These are phyloP conservation scores for Selaginella moellendorffii DNA, from an alignment of 75 land plant species.

Conservation along the genomic window DNA sequence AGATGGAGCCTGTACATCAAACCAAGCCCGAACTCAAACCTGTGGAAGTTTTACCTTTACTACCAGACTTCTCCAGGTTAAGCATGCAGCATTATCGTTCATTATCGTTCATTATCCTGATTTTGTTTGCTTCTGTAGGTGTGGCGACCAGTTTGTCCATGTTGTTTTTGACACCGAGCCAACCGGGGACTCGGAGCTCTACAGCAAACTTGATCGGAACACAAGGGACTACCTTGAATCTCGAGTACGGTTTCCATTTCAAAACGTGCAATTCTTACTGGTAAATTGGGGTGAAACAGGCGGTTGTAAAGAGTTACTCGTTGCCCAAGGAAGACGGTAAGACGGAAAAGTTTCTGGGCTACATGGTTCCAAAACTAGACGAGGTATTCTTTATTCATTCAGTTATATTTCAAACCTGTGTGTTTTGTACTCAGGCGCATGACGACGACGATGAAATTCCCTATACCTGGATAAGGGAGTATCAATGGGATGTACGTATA, in stretches of 20 bases:
- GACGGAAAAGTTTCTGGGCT: constrained; percentile 71
- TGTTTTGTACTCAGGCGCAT: constrained; percentile 11
- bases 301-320: constrained; percentile 72
- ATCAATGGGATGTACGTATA: constrained; percentile 83
- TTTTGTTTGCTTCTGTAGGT: constrained; percentile 24
- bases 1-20: constrained; percentile 62
- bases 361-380: constrained; percentile 79
- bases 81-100: not conserved
- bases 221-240: constrained; percentile 62
- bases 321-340: constrained; percentile 37
- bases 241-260: constrained; percentile 29
- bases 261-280: too few relatives aligned
- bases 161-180: constrained; percentile 79
- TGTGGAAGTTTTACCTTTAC: constrained; percentile 54
- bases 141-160: constrained; percentile 56
- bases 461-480: constrained; percentile 87
- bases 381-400: constrained; percentile 42
- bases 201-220: constrained; percentile 44
- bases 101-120: not conserved
- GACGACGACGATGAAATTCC: constrained; percentile 68
- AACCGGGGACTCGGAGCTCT: constrained; percentile 61
- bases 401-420: not conserved
- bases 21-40: constrained; percentile 58
- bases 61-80: constrained; percentile 84
- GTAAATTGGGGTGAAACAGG: too few relatives aligned